A percentile compares a stretch with the other conserved stretches of the same genome.
phyloP scores from a whole-genome alignment of 2,329 filamentous ascomycete genomes.

The Penicillium sp. region DNA sequence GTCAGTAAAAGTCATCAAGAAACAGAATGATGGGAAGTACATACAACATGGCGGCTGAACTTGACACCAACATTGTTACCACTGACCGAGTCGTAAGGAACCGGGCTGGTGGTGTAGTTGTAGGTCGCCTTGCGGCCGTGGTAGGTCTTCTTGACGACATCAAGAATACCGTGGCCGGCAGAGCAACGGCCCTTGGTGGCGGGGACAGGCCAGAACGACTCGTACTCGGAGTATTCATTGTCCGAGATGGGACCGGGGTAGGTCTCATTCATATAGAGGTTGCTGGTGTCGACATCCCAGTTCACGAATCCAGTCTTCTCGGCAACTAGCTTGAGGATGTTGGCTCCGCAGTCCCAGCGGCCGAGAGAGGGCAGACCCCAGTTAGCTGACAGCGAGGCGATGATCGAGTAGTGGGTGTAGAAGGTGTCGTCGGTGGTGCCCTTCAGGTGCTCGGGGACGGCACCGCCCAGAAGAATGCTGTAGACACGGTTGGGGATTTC shows the following conservation, averaged over 20 bases:
- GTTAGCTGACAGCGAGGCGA: constrained; percentile 70
- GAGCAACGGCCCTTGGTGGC: constrained; percentile 35
- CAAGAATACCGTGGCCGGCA: constrained; percentile 40
- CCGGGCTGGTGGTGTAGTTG: constrained; percentile 40
- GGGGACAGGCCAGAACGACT: constrained; percentile 35
- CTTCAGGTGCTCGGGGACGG: constrained; percentile 66
- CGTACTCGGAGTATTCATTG: constrained; percentile 31
- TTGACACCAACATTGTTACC: constrained; percentile 32
- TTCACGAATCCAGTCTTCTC: constrained; percentile 62
- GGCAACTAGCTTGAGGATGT: constrained; percentile 67
- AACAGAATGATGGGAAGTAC: not conserved
- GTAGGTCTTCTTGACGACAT: constrained; percentile 40
- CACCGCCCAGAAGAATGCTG: constrained; percentile 73
- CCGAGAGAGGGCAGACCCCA: constrained; percentile 72
- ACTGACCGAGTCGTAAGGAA: constrained; percentile 33
- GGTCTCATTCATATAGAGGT: constrained; percentile 58
- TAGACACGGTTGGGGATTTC: constrained; percentile 69
- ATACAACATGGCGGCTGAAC: constrained; percentile 24
- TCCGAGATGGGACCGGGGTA: constrained; percentile 54
- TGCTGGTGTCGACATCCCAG: constrained; percentile 44
- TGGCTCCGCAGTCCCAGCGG: constrained; percentile 73
- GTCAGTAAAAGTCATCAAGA: constrained; percentile 3
- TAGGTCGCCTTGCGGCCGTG: constrained; percentile 33
- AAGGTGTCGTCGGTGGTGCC: constrained; percentile 71
- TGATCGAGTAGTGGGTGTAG: constrained; percentile 74